Evolutionary conservation across 192 early-diverging fungal genomes (phyloP), one percentile per base, ranked within the genome.

Genomic region (Mortierella alpina): DNA sequence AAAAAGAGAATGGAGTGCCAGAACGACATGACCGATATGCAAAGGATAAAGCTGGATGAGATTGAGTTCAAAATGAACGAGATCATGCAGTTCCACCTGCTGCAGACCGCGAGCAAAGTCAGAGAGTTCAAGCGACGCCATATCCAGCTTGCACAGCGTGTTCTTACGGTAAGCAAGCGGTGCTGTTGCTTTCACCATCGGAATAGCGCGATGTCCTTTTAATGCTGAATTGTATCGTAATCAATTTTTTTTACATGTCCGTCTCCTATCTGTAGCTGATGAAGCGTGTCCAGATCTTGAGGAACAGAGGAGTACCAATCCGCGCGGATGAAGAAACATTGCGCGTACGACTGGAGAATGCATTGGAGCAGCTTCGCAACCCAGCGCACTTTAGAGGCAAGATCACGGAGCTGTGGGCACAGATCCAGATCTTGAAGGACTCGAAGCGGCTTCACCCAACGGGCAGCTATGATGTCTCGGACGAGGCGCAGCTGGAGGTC

Each of bases 1-100:
- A 90, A 95, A 56, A 96, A 95, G 85, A 89, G 97, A 13, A 90
- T 95, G 52, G 90, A 91, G 23, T 83, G 88, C 56, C 96, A 98
- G 82, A 86, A 93, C 10, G 65, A 91, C 31, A 85, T 91, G 68
- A 86, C 86, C 51, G 82, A 92, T 53, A 86, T 88, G 49, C 93
- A 96, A 79, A 83, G 88, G 74, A 88, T 84, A 68, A 95, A 93
- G 80, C 80, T 96, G 12, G 79, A 90, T 60, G 91, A 90, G 72
- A 69, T 74, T 59, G 59, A 52, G 57, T 53, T 40, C 22, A 72
- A 70, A 64, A 70, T 75, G 61, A 67, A 49, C 50, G 54, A 63
- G 44, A 63, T 79, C 41, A 77, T 76, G 60, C 65, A 82, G 39
- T 81, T 74, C 48, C 94, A 96, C 75, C 82, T 89, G 31, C 70